These are phyloP conservation scores for Penicillium sp. DNA, from an alignment of 2,329 filamentous ascomycete genomes.

Conservation along the genomic window DNA sequence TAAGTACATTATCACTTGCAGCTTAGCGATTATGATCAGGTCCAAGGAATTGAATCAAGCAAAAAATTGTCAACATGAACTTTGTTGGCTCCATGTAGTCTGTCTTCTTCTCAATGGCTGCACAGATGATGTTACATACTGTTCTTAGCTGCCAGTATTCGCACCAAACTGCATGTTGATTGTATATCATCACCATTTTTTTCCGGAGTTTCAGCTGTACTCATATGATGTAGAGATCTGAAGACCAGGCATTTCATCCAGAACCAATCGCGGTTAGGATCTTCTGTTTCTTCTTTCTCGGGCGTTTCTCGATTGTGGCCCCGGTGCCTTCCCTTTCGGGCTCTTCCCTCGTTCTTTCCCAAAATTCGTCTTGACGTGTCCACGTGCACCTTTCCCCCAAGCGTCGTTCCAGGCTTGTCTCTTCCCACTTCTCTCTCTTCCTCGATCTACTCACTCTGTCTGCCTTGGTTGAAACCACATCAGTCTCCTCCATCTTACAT, in stretches of 20 bases:
- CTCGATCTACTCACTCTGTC: too few relatives aligned
- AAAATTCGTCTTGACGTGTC: background rate
- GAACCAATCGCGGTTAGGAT: background rate
- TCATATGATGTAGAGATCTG: background rate
- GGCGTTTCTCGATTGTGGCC: too few relatives aligned
- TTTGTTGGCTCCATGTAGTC: background rate
- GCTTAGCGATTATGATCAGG: background rate
- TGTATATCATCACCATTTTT: background rate
- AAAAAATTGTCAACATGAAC: background rate
- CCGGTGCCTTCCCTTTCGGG: background rate
- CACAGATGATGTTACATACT: background rate
- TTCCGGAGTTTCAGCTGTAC: too few relatives aligned
- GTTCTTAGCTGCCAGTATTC: background rate
- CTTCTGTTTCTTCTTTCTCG: too few relatives aligned
- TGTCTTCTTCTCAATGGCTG: background rate
- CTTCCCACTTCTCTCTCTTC: too few relatives aligned
- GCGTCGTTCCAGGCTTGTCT: too few relatives aligned
- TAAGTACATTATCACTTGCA: background rate
- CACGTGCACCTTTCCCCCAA: background rate
- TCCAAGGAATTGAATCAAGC: background rate
- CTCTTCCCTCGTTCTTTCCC: background rate
- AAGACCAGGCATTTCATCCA: background rate
- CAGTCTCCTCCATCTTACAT: background rate
- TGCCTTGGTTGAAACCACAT: background rate
- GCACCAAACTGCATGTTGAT: background rate